Evolutionary conservation across 139 green algal species (phyloP).

Genomic region (Tetraselmis chui): DNA sequence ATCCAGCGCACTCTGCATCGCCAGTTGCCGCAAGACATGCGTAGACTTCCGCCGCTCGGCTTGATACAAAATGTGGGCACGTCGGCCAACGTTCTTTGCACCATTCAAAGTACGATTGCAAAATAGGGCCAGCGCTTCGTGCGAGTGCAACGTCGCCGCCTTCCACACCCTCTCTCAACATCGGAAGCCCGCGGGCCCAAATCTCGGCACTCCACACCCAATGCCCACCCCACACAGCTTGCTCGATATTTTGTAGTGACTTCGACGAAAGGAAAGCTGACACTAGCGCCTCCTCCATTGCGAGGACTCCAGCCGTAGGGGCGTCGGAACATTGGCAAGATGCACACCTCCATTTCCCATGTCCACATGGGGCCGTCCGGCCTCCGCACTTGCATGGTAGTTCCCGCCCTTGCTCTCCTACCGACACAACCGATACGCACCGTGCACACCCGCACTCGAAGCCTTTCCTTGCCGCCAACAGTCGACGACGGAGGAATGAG

Average conservation of each 20-base stretch:
- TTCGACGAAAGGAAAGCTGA: too few species aligned
- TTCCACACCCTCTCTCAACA: background rate
- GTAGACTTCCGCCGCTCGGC: background rate
- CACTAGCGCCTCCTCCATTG: too few species aligned
- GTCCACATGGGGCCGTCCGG: too few species aligned
- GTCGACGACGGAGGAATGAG: background rate
- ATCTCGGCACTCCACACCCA: background rate
- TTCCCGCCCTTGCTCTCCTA: background rate
- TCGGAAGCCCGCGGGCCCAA: background rate
- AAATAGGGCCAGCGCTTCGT: background rate
- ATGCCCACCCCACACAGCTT: background rate
- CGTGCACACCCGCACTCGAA: background rate
- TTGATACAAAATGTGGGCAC: background rate
- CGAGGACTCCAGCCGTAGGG: too few species aligned
- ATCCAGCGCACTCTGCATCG: background rate
- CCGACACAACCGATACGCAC: background rate
- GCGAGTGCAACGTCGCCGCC: background rate
- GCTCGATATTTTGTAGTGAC: background rate
- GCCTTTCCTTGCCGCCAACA: background rate
- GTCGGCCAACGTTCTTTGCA: background rate
- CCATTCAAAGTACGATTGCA: background rate
- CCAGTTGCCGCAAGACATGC: background rate
- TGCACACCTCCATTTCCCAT: too few species aligned
- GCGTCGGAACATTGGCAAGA: too few species aligned
- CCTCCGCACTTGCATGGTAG: background rate